Conservation (phyloP, 2,329 filamentous ascomycete genomes). For the Pyrenochaeta sp. region DNA sequence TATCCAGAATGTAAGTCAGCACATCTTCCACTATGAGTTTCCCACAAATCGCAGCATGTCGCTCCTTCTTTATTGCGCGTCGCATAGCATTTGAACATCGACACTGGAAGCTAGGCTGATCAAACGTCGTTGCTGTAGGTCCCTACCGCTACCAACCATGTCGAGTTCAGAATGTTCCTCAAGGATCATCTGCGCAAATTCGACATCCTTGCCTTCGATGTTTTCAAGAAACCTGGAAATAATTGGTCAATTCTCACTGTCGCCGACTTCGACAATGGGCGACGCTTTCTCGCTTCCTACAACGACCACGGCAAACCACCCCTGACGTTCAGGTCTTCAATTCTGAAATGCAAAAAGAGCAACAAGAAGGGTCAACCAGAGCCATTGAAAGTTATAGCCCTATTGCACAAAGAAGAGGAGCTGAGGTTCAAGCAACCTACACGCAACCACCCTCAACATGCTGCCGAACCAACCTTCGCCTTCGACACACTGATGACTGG, state of each 20-base stretch:
- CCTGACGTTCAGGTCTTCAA: conserved; percentile 13
- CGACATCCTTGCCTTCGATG: conserved; percentile 52
- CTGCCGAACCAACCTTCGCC: conserved; percentile 29
- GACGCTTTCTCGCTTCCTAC: conserved; percentile 53
- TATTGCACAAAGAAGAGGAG: conserved; percentile 31
- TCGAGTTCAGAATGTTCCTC: conserved; percentile 53
- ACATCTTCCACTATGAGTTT: neutral
- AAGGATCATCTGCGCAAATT: conserved; percentile 47
- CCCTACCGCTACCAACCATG: conserved; percentile 51
- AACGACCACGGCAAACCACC: conserved; percentile 26
- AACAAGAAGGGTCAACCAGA: conserved; percentile 32
- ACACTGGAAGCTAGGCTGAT: neutral
- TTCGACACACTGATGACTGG: conserved; percentile 46
- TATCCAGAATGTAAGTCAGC: conserved; percentile 26
- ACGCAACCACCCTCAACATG: too few relatives aligned
- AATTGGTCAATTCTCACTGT: conserved; percentile 55
- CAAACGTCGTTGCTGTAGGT: conserved; percentile 36
- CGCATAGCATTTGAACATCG: too few relatives aligned
- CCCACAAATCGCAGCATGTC: neutral
- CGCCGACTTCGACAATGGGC: conserved; percentile 48
- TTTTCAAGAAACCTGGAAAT: conserved; percentile 49
- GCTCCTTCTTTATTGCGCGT: too few relatives aligned
- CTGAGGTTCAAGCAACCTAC: too few relatives aligned
- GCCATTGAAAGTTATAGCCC: conserved; percentile 27
- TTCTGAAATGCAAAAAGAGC: conserved; percentile 21